Evolutionary conservation across 177 flowering plant species (phyloP).

Genomic region (Vitis hybrid): DNA sequence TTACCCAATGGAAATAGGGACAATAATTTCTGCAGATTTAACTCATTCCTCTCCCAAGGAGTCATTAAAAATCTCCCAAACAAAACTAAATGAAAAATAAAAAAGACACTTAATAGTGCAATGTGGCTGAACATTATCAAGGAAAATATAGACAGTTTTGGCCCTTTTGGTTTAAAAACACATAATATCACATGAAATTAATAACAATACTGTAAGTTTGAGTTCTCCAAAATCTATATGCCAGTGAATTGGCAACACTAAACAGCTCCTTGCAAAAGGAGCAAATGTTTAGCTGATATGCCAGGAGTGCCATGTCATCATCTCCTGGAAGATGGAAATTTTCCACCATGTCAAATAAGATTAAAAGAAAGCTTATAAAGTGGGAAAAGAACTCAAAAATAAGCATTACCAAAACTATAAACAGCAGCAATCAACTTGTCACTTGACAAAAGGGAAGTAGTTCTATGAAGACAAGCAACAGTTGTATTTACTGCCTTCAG

Average conservation of each 20-base stretch:
- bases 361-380: background rate
- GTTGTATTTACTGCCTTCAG: constrained; percentile 14
- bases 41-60: too few relatives aligned
- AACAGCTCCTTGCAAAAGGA: constrained; percentile 7
- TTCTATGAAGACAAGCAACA: constrained; percentile 42
- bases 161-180: too few relatives aligned
- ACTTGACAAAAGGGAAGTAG: background rate
- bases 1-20: too few relatives aligned
- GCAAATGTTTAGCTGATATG: background rate
- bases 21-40: too few relatives aligned
- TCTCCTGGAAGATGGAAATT: constrained; percentile 3
- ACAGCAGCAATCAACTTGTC: too few relatives aligned
- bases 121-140: too few relatives aligned
- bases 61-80: too few relatives aligned
- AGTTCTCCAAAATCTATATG: constrained; percentile 3
- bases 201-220: background rate
- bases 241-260: background rate
- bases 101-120: too few relatives aligned
- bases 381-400: background rate
- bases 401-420: constrained; percentile 13
- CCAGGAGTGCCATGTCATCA: background rate
- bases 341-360: constrained; percentile 2
- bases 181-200: too few relatives aligned
- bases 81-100: too few relatives aligned
- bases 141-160: too few relatives aligned